Evolutionary conservation across 2,329 filamentous ascomycete genomes (phyloP), one percentile per base, ranked within the genome.

Genomic region (Fusarium sp.): DNA sequence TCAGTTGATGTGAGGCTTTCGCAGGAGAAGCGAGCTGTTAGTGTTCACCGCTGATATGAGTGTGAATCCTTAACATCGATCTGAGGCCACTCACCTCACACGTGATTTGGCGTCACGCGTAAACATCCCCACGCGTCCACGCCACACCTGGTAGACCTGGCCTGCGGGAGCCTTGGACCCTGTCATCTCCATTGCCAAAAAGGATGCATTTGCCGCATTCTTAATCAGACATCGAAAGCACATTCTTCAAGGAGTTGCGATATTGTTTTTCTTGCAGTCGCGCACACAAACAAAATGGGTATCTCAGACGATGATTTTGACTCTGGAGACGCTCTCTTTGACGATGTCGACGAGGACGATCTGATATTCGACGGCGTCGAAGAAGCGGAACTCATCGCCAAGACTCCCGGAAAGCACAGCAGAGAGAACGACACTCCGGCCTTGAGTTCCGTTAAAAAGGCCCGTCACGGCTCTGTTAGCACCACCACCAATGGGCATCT

Each of bases 271-370:
- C n/a, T 20, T 10, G 3, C 11, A 40, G 9, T 20, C 17, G 6
- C 37, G 2, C 3, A 11, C 9, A 15, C 7, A 3, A 8, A 40
- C 20, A 33, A 0, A 11, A 68, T 68, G 66, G 48, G 40, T 3
- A 11, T 46, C 6, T 30, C 43, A 4, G 73, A 72, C 4, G 64
- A 72, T 15, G 74, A 71, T 2, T 76, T 76, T 11, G 72, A 72
- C 22, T 72, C 72, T 4, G 73, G 72, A 2, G 73, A 75, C 47
- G 73, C 72, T 24, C 73, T 76, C 28, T 73, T 73, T 30, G 63
- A 71, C 3, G 72, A 66, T 3, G 44, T 74, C 1, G 65, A 62
- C 20, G 72, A 67, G 15, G 59, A 68, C 35, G 67, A 71, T 10
- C 58, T 75, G n/a, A 47, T 72, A n/a, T 64, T 64, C 28, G 63